Conservation (phyloP, 1,284 basidiomycete species). For the Bondarzewia mesenterica region DNA sequence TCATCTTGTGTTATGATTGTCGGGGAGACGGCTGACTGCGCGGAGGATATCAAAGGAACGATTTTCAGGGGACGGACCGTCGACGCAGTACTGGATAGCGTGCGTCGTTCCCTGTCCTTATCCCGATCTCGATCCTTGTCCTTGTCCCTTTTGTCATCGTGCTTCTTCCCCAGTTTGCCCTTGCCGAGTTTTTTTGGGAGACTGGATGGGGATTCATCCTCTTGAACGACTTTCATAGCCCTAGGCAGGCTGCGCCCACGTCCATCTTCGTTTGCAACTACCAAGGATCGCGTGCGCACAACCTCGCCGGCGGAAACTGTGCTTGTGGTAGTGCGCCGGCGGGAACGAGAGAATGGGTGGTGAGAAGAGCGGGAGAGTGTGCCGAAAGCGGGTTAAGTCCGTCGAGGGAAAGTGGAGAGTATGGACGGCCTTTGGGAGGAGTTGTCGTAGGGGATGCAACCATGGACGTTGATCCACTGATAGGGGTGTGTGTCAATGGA, state of each 20-base stretch:
- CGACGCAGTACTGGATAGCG: background rate
- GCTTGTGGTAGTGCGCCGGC: constrained; percentile 10
- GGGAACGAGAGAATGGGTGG: constrained; percentile 9
- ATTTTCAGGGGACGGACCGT: background rate
- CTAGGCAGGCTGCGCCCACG: constrained; percentile 11
- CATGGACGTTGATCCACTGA: background rate
- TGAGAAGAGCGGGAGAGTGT: constrained; percentile 11
- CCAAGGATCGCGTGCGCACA: constrained; percentile 12
- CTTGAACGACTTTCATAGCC: constrained; percentile 9
- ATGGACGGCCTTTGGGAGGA: background rate
- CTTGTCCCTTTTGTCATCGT: background rate
- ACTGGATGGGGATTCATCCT: background rate
- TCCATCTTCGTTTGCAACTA: constrained; percentile 7
- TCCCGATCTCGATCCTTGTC: background rate
- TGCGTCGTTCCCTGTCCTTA: constrained; percentile 4
- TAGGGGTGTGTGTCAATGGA: background rate
- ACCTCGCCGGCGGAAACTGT: constrained; percentile 12
- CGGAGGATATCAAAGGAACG: background rate
- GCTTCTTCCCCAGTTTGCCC: background rate
- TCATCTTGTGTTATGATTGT: background rate
- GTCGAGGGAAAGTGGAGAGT: constrained; percentile 3
- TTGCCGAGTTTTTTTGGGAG: background rate
- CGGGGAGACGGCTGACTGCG: background rate
- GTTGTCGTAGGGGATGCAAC: background rate
- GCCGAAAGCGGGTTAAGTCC: constrained; percentile 8